A percentile compares a stretch with the other conserved stretches of the same genome.
These are phyloP conservation scores for Hypoxylon sp. DNA, from an alignment of 2,329 filamentous ascomycete species.

Conservation along the genomic window DNA sequence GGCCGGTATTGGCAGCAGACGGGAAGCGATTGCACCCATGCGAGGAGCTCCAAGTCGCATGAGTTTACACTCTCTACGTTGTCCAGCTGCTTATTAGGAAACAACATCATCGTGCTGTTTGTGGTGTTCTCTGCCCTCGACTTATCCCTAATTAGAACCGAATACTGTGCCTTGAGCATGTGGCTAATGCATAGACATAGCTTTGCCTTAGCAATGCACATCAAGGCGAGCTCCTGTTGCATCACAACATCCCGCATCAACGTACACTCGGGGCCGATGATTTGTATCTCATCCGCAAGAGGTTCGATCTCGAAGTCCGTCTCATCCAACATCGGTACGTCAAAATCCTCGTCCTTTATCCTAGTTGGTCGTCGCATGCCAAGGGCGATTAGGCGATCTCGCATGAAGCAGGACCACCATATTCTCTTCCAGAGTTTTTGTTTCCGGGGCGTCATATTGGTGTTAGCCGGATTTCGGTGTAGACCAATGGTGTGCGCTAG, in stretches of 20 bases:
- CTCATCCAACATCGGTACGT: constrained; percentile 88
- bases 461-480: constrained; percentile 82
- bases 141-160: constrained; percentile 85
- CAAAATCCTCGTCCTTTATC: constrained; percentile 92
- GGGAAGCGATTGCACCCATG: constrained; percentile 79
- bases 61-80: constrained; percentile 80
- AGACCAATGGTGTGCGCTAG: constrained; percentile 92
- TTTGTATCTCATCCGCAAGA: constrained; percentile 72
- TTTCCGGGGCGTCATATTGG: constrained; percentile 75
- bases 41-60: constrained; percentile 80
- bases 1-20: constrained; percentile 73
- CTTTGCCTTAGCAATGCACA: constrained; percentile 93
- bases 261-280: constrained; percentile 75
- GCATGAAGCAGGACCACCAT: constrained; percentile 98
- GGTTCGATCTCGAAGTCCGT: constrained; percentile 82
- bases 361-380: constrained; percentile 93
- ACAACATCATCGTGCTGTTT: constrained; percentile 83
- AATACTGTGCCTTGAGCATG: constrained; percentile 91
- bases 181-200: constrained; percentile 89
- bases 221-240: constrained; percentile 80
- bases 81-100: constrained; percentile 87
- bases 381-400: constrained; percentile 88
- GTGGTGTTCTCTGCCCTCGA: constrained; percentile 80
- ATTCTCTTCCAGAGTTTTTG: constrained; percentile 92
- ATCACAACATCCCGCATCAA: constrained; percentile 74